Evolutionary conservation across 768 basidiomycete species (phyloP).

Genomic region (Flagelloscypha sp.): DNA sequence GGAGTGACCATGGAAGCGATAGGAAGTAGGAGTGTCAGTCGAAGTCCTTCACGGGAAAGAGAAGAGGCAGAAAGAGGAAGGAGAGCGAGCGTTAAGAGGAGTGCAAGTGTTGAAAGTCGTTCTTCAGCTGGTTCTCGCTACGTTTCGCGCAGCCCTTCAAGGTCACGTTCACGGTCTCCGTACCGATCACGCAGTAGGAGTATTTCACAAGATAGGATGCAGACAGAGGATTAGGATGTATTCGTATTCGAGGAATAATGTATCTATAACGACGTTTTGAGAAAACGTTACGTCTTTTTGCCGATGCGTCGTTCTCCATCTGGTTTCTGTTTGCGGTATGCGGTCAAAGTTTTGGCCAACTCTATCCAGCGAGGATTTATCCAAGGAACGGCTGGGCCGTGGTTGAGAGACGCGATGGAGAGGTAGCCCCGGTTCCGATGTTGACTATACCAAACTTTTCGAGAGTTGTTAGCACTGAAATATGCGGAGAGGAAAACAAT

Average conservation of each 20-base stretch:
- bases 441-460: constrained; percentile 69
- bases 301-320: constrained; percentile 27
- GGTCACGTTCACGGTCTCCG: constrained; percentile 38
- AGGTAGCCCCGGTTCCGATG: constrained; percentile 71
- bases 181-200: constrained; percentile 52
- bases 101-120: constrained; percentile 24
- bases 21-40: constrained; percentile 24
- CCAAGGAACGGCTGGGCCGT: constrained; percentile 48
- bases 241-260: constrained; percentile 2
- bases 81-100: constrained; percentile 17
- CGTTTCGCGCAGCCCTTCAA: constrained; percentile 57
- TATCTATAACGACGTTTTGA: constrained; percentile 2
- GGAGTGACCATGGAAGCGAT: constrained; percentile 43
- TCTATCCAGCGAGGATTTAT: constrained; percentile 63
- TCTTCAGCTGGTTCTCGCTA: constrained; percentile 49
- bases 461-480: constrained; percentile 5
- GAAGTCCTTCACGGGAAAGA: constrained; percentile 21
- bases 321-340: constrained; percentile 42
- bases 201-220: constrained; percentile 51
- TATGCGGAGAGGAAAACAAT: constrained; percentile 1
- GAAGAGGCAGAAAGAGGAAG: constrained; percentile 18
- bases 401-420: constrained; percentile 47
- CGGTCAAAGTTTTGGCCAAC: constrained; percentile 52
- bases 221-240: constrained; percentile 22
- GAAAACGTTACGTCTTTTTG: constrained; percentile 26